Evolutionary conservation across 805 yeast species (phyloP), one percentile per base, ranked within the genome.

Genomic region (Kluyveromyces starmeri): DNA sequence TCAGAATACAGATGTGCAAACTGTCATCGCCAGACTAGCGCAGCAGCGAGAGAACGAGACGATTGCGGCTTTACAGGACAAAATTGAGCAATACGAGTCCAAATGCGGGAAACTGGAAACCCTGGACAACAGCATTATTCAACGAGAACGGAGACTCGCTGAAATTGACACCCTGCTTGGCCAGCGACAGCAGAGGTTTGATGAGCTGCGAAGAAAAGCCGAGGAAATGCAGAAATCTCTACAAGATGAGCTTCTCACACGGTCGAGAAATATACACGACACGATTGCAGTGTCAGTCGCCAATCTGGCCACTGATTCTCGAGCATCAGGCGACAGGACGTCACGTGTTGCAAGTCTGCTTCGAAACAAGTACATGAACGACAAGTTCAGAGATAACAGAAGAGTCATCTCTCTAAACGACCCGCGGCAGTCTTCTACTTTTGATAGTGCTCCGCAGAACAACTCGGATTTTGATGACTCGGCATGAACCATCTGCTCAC

Each of bases 381-480:
- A 33, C 7, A 30, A 20, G 5, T 20, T 22, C 19, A 15, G 11
- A 11, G 26, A 13, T 3, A 20, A 19, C 10, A 32, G 42, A 28
- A 16, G 42, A 18, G 42, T 39, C 8, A 25, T 39, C 11, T 39
- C 42, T 4, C 16, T 39, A 20, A 35, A 32, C 21, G 36, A 31
- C 12, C 26, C 34, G n/a, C 12, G 16, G 26, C 19, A 16, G 6
- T 15, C 16, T 6, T 30, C 33, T 9, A n/a, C 16, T 11, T 3
- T 10, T 8, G 11, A 9, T 8, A 5, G n/a, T 9, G 11, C 14
- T 10, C 33, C 33, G n/a, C 23, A 30, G 15, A 30, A 30, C 15
- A 30, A 30, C 18, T 30, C 33, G 4, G 33, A 30, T 12, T 10
- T 30, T 12, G 33, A 30, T 8, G 33, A 30, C 14, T n/a, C 28